phyloP scores from a whole-genome alignment of 2,329 filamentous ascomycete species.

The Fusarium miscanthi region DNA sequence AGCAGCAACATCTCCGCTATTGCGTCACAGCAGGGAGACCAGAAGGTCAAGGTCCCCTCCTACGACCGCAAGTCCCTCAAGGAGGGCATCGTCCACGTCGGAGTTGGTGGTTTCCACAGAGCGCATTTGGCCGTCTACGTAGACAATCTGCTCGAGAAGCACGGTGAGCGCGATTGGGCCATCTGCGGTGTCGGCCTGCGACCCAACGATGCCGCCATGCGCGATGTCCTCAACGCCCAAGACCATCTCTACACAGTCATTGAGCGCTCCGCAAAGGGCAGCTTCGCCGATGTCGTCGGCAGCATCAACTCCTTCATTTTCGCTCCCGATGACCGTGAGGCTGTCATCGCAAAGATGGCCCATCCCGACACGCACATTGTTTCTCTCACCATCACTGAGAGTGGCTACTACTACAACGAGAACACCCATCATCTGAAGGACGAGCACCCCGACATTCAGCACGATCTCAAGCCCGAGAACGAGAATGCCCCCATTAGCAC shows the following conservation, averaged over 20 bases:
- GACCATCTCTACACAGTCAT: conserved; percentile 65
- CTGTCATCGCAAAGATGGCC: conserved; percentile 66
- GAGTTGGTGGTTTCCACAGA: conserved; percentile 66
- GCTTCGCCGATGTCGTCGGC: conserved; percentile 59
- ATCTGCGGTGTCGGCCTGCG: conserved; percentile 65
- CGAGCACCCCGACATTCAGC: conserved; percentile 61
- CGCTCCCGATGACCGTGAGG: conserved; percentile 62
- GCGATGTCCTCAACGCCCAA: conserved; percentile 59
- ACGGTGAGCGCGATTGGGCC: conserved; percentile 58
- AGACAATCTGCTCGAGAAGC: conserved; percentile 59
- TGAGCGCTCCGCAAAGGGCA: conserved; percentile 64
- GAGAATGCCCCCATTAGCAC: conserved; percentile 58
- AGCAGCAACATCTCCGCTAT: conserved; percentile 42
- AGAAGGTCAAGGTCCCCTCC: conserved; percentile 49
- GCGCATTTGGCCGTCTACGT: conserved; percentile 65
- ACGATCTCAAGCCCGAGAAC: conserved; percentile 60
- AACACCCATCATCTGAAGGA: conserved; percentile 64
- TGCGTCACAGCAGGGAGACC: conserved; percentile 35
- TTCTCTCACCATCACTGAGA: conserved; percentile 66
- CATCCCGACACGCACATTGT: conserved; percentile 65
- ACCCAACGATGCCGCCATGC: conserved; percentile 62
- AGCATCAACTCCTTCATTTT: conserved; percentile 65
- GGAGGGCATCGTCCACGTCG: conserved; percentile 66
- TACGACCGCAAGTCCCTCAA: conserved; percentile 60
- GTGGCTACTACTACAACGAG: conserved; percentile 68